Base-by-base conservation (phyloP, 805 yeast species). In the Hanseniaspora lachancei region DNA sequence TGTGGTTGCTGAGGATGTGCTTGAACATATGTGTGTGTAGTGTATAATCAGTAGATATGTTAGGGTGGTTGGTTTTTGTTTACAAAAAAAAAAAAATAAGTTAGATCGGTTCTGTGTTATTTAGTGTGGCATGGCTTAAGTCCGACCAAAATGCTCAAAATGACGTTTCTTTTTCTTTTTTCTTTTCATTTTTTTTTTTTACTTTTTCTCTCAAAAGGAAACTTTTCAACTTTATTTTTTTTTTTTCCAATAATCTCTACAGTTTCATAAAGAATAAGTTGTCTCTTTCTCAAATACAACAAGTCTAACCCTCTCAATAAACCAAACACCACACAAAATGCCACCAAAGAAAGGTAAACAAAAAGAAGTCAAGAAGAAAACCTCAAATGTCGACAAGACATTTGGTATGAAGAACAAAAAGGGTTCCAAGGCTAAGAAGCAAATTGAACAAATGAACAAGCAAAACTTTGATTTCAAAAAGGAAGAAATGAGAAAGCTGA, bases 341-440 rank as follows among this genome's bases (percentile, higher is more conserved):
- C 89, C 91, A 57, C 93, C 96, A 67, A 86, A 86, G 75, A 86
- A 77, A 64, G 71, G 72, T 58, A 72, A 70, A 60, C 71, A 72
- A 54, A 72, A 75, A 65, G 67, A 67, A 61, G 74, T 76, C 65
- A 70, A 76, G 63, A 76, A 72, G 57, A 80, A 78, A 61, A 79
- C 79, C 65, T 80, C 80, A 64, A 80, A 78, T 56, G 82, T 82
- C 59, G 97, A 93, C 71, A 89, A 87, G 72, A 87, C 97, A 2
- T 93, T 93, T 67, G 98, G 98, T 57, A 74, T 93, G 76, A 93
- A 89, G 67, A 93, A 93, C 69, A 93, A 93, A 69, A 87, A 89
- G 67, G 89, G 97, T 44, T 79, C 91, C 64, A 93, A 84, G 64
- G 97, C 91, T 40, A 96, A 89, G 68, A 76, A 74, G 59, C 81